phyloP scores from a whole-genome alignment of 192 early-diverging fungal species.

The Chytriomyces sp. region DNA sequence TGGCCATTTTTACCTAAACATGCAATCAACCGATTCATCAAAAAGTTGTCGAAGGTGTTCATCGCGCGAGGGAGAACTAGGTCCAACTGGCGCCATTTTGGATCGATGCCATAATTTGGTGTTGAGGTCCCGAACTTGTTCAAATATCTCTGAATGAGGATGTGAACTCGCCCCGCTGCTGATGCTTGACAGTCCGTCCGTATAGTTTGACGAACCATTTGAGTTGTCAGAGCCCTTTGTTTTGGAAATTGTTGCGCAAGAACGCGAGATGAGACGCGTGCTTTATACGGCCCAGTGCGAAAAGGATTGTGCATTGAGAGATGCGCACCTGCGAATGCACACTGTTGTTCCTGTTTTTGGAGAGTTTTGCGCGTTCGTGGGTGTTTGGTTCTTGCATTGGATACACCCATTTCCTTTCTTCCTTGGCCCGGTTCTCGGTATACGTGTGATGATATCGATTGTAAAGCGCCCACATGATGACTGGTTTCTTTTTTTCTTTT shows the following conservation, averaged over 20 bases:
- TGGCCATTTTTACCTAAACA: conserved; percentile 26
- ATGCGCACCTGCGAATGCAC: too few species aligned
- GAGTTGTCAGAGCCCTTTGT: not conserved
- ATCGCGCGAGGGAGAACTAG: conserved; percentile 5
- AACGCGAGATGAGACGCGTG: too few species aligned
- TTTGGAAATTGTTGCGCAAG: too few species aligned
- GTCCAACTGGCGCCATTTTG: not conserved
- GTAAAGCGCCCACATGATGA: conserved; percentile 28
- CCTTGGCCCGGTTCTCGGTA: conserved; percentile 1
- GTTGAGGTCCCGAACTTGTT: conserved; percentile 34
- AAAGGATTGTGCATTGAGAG: too few species aligned
- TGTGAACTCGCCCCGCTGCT: conserved; percentile 12
- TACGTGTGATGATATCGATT: conserved; percentile 24
- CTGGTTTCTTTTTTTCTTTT: not conserved
- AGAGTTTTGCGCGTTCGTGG: too few species aligned
- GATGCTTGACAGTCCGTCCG: not conserved
- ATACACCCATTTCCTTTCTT: conserved; percentile 26
- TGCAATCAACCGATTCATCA: conserved; percentile 26
- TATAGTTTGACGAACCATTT: not conserved
- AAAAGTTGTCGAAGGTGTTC: conserved; percentile 20
- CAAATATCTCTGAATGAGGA: conserved; percentile 34
- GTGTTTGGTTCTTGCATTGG: not conserved
- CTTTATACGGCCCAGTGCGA: too few species aligned
- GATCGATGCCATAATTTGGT: conserved; percentile 24
- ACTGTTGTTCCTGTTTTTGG: too few species aligned